Evolutionary conservation across 768 basidiomycete species (phyloP).

Genomic region (Boletus patriciae): DNA sequence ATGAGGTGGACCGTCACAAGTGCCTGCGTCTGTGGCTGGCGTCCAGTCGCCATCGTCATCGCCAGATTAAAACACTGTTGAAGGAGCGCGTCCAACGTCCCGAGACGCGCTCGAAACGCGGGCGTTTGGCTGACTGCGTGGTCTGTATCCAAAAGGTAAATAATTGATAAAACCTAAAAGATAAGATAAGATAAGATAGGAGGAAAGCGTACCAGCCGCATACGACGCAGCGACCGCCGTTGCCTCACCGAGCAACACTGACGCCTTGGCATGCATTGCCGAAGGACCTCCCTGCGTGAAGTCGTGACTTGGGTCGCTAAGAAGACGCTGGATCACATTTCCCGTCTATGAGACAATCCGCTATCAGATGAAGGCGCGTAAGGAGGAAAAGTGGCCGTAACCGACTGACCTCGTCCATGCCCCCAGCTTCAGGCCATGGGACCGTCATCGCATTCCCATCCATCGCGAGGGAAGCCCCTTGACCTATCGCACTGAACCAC

Average conservation of each 20-base stretch:
- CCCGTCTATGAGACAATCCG: conserved; percentile 4
- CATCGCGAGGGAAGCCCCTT: conserved; percentile 24
- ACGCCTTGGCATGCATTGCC: conserved; percentile 29
- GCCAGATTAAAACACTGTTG: conserved; percentile 27
- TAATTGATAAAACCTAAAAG: too few relatives aligned
- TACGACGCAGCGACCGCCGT: conserved; percentile 28
- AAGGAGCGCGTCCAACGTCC: conserved; percentile 47
- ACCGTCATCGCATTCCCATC: conserved; percentile 37
- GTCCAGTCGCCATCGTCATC: conserved; percentile 3
- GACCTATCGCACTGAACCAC: conserved; percentile 31
- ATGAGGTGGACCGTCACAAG: conserved; percentile 19
- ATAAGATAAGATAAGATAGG: neutral
- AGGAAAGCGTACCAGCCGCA: conserved; percentile 25
- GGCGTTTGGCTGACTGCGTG: conserved; percentile 42
- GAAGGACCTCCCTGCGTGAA: conserved; percentile 6
- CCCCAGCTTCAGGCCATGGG: conserved; percentile 39
- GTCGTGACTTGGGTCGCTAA: conserved; percentile 14
- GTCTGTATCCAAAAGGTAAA: conserved; percentile 32
- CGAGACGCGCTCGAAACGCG: conserved; percentile 45
- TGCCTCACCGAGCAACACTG: conserved; percentile 39
- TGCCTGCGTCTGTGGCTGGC: neutral
- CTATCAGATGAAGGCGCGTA: too few relatives aligned
- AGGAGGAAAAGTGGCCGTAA: neutral
- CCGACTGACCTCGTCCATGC: conserved; percentile 14
- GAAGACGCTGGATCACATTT: conserved; percentile 17